Evolutionary conservation across 148 eudicot species (phyloP).

Genomic region (Spergularia marina): DNA sequence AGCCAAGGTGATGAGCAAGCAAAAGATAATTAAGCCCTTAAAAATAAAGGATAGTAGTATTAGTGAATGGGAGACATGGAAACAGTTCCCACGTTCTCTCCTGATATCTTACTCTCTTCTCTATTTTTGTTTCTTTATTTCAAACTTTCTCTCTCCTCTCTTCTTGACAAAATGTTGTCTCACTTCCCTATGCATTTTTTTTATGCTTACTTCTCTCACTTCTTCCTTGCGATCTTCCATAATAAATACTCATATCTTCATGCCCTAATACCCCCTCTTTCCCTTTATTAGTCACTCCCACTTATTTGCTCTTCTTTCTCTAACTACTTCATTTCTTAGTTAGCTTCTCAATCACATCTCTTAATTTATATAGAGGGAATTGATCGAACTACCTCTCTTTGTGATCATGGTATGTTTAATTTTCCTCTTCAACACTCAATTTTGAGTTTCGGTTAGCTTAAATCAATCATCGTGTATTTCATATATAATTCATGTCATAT

Average conservation of each 20-base stretch:
- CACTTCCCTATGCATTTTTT: conserved; percentile 46
- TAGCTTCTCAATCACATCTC: background rate
- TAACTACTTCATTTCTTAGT: background rate
- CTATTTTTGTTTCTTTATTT: background rate
- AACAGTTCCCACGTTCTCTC: conserved; percentile 93
- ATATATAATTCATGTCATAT: background rate
- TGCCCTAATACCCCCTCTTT: conserved; percentile 37
- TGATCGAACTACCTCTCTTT: conserved; percentile 8
- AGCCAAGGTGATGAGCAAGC: conserved; percentile 62
- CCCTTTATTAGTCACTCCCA: conserved; percentile 21
- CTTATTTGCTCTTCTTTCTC: background rate
- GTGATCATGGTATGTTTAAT: conserved; percentile 61
- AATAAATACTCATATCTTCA: conserved; percentile 49
- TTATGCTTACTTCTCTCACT: conserved; percentile 18
- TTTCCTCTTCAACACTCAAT: background rate
- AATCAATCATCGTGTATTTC: background rate
- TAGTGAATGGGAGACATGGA: conserved; percentile 56
- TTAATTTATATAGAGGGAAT: background rate
- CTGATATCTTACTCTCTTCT: conserved; percentile 26
- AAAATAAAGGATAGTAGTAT: conserved; percentile 10
- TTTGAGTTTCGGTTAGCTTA: background rate
- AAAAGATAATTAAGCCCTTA: conserved; percentile 3
- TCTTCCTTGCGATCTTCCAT: conserved; percentile 59
- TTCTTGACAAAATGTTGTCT: conserved; percentile 61
- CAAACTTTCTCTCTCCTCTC: conserved; percentile 12